Conservation (phyloP, 495 filamentous ascomycete species). For the Letharia columbiana region DNA sequence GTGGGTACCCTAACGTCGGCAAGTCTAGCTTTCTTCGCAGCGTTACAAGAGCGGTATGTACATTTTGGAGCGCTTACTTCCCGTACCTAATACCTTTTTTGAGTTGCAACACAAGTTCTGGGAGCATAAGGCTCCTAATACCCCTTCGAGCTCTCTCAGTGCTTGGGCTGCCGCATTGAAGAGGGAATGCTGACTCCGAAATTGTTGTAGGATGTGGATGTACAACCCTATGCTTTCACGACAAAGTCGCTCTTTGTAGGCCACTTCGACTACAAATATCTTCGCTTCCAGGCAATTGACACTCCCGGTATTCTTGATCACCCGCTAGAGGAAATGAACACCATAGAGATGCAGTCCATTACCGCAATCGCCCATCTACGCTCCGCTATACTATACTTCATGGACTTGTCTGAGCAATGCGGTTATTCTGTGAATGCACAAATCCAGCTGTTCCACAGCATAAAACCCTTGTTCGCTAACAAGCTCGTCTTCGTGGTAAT, state of each 20-base stretch:
- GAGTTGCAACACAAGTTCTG: not conserved
- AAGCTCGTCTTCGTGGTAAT: conserved; percentile 93
- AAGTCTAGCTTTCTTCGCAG: conserved; percentile 91
- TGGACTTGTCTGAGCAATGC: conserved; percentile 96
- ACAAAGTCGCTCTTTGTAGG: conserved; percentile 96
- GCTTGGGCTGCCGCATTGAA: not conserved
- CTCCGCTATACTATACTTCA: conserved; percentile 92
- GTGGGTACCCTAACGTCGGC: conserved; percentile 95
- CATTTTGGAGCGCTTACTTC: not conserved
- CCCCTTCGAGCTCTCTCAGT: not conserved
- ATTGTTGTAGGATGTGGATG: conserved; percentile 62
- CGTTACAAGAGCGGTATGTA: conserved; percentile 62
- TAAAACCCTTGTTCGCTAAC: conserved; percentile 93
- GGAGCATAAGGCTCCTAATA: not conserved
- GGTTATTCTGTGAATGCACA: conserved; percentile 90
- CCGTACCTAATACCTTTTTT: not conserved
- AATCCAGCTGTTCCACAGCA: conserved; percentile 85
- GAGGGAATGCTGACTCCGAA: not conserved
- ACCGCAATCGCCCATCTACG: conserved; percentile 94
- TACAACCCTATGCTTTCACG: conserved; percentile 97
- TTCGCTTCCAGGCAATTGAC: conserved; percentile 84
- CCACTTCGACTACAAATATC: conserved; percentile 98
- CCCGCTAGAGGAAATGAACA: conserved; percentile 99
- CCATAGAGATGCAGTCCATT: conserved; percentile 98
- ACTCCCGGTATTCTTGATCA: conserved; percentile 95